Percentiles rank a stretch among this genome's conserved stretches.
Evolutionary conservation across 306 rosid genomes (phyloP).

Genomic region (Hippophae gyantsensis): DNA sequence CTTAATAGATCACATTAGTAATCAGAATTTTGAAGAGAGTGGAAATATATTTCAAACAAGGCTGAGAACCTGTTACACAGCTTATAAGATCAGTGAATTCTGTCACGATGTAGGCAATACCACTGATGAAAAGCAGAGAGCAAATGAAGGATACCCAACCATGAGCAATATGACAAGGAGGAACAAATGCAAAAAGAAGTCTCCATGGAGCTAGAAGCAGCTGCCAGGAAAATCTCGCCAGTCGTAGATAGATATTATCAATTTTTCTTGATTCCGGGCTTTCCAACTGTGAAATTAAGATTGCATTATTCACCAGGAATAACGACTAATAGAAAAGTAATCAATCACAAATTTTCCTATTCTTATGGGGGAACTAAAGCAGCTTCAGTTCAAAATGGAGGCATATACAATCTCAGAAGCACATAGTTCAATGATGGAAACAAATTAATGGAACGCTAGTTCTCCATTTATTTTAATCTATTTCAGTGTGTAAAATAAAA

Average conservation of each 20-base stretch:
- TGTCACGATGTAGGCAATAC: slow-evolving; percentile 77
- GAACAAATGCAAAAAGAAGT: slow-evolving; percentile 74
- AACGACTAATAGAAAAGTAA: background rate
- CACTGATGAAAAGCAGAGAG: slow-evolving; percentile 80
- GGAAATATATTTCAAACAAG: slow-evolving; percentile 13
- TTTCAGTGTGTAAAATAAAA: too few relatives aligned
- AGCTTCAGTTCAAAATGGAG: too few relatives aligned
- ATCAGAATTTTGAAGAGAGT: slow-evolving; percentile 12
- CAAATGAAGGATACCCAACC: slow-evolving; percentile 89
- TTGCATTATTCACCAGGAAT: slow-evolving; percentile 16
- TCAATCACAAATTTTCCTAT: background rate
- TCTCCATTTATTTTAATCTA: too few relatives aligned
- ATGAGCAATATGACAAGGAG: slow-evolving; percentile 78
- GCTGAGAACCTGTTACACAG: slow-evolving; percentile 79
- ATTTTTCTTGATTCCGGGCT: slow-evolving; percentile 40
- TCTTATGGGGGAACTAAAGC: background rate
- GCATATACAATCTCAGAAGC: background rate
- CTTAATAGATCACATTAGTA: slow-evolving; percentile 6
- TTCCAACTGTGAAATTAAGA: slow-evolving; percentile 51
- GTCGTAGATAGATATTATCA: slow-evolving; percentile 29
- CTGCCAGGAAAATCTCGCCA: slow-evolving; percentile 53
- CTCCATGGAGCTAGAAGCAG: slow-evolving; percentile 71
- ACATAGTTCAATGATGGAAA: background rate
- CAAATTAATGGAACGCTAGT: too few relatives aligned
- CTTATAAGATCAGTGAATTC: slow-evolving; percentile 81